These are phyloP conservation scores for Pseudonectria buxi DNA, from an alignment of 2,329 filamentous ascomycete genomes.

Conservation along the genomic window DNA sequence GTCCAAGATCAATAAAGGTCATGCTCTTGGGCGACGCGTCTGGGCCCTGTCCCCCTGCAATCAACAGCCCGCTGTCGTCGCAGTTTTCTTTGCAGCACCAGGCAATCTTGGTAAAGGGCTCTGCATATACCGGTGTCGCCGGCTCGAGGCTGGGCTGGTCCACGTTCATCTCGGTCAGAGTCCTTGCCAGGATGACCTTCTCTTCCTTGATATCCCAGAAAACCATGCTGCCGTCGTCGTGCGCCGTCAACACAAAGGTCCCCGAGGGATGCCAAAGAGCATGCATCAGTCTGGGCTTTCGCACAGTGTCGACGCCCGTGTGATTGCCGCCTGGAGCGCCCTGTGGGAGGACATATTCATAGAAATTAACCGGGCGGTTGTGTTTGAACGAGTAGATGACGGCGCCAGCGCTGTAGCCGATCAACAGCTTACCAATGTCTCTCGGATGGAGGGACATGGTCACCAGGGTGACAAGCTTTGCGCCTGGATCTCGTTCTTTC, in stretches of 20 bases:
- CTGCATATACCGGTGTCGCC: constrained; percentile 53
- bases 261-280: constrained; percentile 93
- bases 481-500: constrained; percentile 63
- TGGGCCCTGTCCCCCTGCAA: constrained; percentile 71
- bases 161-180: constrained; percentile 65
- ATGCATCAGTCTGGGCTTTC: constrained; percentile 70
- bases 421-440: constrained; percentile 84
- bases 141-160: constrained; percentile 54
- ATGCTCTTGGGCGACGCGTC: constrained; percentile 66
- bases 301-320: constrained; percentile 50
- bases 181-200: constrained; percentile 74
- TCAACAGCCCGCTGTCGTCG: constrained; percentile 82
- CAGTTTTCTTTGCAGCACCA: constrained; percentile 96
- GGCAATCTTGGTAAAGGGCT: constrained; percentile 69
- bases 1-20: constrained; percentile 82
- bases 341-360: constrained; percentile 73
- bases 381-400: constrained; percentile 94
- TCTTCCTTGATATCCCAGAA: constrained; percentile 94
- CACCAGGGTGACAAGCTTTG: constrained; percentile 56
- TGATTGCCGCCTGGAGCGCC: constrained; percentile 81
- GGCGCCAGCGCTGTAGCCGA: constrained; percentile 85
- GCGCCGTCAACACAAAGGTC: constrained; percentile 77
- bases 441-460: constrained; percentile 80
- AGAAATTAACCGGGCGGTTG: constrained; percentile 68
- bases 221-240: constrained; percentile 86